Conservation (phyloP, 495 filamentous ascomycete genomes). For the Physcia stellaris region DNA sequence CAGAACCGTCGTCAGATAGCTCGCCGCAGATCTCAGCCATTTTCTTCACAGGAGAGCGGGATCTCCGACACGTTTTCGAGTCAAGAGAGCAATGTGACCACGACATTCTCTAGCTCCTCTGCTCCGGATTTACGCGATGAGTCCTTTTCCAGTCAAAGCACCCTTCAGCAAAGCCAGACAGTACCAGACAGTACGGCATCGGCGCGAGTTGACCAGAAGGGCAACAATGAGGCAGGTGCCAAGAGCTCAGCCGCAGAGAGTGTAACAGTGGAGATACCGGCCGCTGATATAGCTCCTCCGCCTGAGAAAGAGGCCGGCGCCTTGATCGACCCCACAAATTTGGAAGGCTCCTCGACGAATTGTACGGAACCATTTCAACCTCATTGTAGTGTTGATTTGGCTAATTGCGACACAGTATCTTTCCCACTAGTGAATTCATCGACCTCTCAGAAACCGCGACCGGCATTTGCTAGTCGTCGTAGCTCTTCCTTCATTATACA, state of each 20-base stretch:
- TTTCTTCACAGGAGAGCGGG: slow-evolving; percentile 73
- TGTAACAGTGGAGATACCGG: too few species aligned
- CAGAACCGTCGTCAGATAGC: slow-evolving; percentile 94
- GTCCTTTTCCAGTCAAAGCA: slow-evolving; percentile 5
- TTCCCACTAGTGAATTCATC: too few species aligned
- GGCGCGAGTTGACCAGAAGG: not conserved
- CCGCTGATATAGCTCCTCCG: too few species aligned
- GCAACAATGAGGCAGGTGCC: not conserved
- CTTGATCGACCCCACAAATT: too few species aligned
- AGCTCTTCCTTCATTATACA: slow-evolving; percentile 22
- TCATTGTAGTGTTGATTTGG: not conserved
- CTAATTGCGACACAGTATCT: too few species aligned
- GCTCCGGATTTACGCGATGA: slow-evolving; percentile 6
- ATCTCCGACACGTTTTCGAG: slow-evolving; percentile 23
- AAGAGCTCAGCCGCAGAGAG: too few species aligned
- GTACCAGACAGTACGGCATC: not conserved
- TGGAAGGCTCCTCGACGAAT: too few species aligned
- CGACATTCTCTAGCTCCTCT: slow-evolving; percentile 5
- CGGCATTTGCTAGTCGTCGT: slow-evolving; percentile 26
- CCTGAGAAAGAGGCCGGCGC: too few species aligned
- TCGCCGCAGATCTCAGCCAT: slow-evolving; percentile 76
- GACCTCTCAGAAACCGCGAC: too few species aligned
- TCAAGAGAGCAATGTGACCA: slow-evolving; percentile 3
- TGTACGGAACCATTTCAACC: too few species aligned
- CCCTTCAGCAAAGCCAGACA: slow-evolving; percentile 1